A percentile compares a stretch with the other conserved stretches of the same genome.
These are phyloP conservation scores for Aaosphaeria pasadenensis DNA, from an alignment of 2,329 filamentous ascomycete genomes.

Conservation along the genomic window DNA sequence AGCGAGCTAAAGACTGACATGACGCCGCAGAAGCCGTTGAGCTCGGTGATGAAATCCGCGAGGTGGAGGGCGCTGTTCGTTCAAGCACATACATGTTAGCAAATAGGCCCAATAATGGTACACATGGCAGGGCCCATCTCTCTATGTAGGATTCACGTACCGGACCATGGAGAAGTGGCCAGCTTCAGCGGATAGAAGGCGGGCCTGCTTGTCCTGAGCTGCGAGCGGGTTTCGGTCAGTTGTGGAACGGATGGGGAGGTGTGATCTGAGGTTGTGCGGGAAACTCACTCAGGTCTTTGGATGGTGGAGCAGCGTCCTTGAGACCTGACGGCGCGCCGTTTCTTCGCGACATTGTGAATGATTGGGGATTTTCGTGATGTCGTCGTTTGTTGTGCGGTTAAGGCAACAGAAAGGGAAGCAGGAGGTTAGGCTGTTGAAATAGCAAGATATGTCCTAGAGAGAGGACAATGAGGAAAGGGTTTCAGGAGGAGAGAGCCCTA, in stretches of 20 bases:
- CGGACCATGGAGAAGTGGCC: conserved; percentile 66
- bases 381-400: neutral
- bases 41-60: conserved; percentile 78
- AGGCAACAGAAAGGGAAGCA: too few species aligned
- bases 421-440: too few species aligned
- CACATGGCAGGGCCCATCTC: too few species aligned
- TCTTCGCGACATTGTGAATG: conserved; percentile 61
- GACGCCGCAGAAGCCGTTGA: conserved; percentile 83
- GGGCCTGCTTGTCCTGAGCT: conserved; percentile 74
- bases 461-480: too few species aligned
- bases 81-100: too few species aligned
- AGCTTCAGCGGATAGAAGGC: conserved; percentile 65
- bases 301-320: conserved; percentile 39
- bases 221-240: conserved; percentile 2
- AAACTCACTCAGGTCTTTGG: conserved; percentile 44
- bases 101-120: too few species aligned
- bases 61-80: conserved; percentile 59
- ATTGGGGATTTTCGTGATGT: neutral
- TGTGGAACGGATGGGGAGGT: neutral
- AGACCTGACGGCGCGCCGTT: conserved; percentile 50
- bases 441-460: too few species aligned
- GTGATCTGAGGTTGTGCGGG: neutral
- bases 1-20: conserved; percentile 96
- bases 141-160: conserved; percentile 14
- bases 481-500: too few species aligned